Evolutionary conservation across 768 basidiomycete species (phyloP), one percentile per base, ranked within the genome.

Genomic region (Kwoniella sp.): DNA sequence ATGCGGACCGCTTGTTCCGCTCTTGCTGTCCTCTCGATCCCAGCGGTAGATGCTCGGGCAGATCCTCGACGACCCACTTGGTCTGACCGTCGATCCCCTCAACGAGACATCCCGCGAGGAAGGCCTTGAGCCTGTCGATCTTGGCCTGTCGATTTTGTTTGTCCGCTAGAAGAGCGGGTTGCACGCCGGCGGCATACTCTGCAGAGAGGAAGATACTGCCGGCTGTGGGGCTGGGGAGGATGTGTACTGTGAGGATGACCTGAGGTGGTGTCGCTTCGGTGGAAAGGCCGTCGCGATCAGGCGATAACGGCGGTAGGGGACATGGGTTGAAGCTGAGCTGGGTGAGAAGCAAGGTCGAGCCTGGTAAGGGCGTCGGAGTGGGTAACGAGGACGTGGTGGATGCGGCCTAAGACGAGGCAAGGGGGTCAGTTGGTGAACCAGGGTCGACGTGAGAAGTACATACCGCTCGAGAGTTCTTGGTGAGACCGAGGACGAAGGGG

Each of bases 401-500:
- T 19, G 69, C 65, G 29, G 65, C 47, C 62, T 63, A 20, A 34
- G 31, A 39, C 14, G 29, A 2, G 5, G 39, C 9, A 15, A 25
- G 20, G 19, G 26, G n/a, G 10, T 29, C 4, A 43, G 11, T 45
- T 11, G 47, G 23, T 47, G 43, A 25, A 27, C 38, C 25, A 11
- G 41, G 9, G 10, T 22, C 32, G 9, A 17, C 15, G 20, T 12
- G 14, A 26, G 11, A 26, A 15, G 14, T 8, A 62, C 65, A 51
- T 41, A 67, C 66, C 10, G 63, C 56, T 44, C 62, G 47, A n/a
- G 69, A 65, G 7, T 58, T 45, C 50, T 70, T 70, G 3, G 60
- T 61, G 22, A 67, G 38, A 39, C 69, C 69, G 52, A 70, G 53
- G 3, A 67, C 69, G 44, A 70, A 64, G 12, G 63, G 59, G 39